These are phyloP conservation scores for Castanopsis chinensis DNA, from an alignment of 306 rosid species.

Conservation along the genomic window DNA sequence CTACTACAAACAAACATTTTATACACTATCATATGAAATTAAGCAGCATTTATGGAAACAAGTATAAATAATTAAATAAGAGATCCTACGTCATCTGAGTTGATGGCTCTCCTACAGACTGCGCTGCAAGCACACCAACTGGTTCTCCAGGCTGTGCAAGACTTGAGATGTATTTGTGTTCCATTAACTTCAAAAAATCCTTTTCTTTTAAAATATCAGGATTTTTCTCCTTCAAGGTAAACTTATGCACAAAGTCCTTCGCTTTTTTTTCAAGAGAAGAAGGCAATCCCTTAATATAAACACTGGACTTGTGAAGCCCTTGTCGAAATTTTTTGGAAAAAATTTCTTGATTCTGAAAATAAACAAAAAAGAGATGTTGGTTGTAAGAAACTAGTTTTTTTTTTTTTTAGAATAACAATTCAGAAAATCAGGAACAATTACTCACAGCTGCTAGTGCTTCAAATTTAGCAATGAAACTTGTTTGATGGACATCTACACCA, in stretches of 20 bases:
- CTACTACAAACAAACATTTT: background rate
- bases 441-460: slow-evolving; percentile 69
- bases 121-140: slow-evolving; percentile 95
- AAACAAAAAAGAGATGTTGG: slow-evolving; percentile 14
- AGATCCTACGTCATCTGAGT: slow-evolving; percentile 90
- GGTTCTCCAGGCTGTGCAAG: slow-evolving; percentile 98
- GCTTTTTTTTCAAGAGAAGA: slow-evolving; percentile 58
- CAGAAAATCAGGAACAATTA: slow-evolving; percentile 22
- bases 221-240: slow-evolving; percentile 34
- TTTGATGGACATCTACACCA: slow-evolving; percentile 93
- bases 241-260: slow-evolving; percentile 33
- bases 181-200: slow-evolving; percentile 74
- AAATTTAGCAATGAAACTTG: slow-evolving; percentile 73
- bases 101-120: slow-evolving; percentile 95
- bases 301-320: slow-evolving; percentile 54
- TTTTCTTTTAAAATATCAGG: slow-evolving; percentile 26
- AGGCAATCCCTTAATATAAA: slow-evolving; percentile 69
- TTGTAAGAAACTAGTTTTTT: slow-evolving; percentile 16
- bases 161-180: slow-evolving; percentile 78
- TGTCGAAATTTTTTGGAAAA: slow-evolving; percentile 50
- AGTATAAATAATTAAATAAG: background rate
- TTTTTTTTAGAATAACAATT: slow-evolving; percentile 8
- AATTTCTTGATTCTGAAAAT: slow-evolving; percentile 79
- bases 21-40: background rate
- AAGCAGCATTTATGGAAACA: background rate